Base-by-base conservation (phyloP, 495 filamentous ascomycete genomes). In the Hyaloscypha bicolor region DNA sequence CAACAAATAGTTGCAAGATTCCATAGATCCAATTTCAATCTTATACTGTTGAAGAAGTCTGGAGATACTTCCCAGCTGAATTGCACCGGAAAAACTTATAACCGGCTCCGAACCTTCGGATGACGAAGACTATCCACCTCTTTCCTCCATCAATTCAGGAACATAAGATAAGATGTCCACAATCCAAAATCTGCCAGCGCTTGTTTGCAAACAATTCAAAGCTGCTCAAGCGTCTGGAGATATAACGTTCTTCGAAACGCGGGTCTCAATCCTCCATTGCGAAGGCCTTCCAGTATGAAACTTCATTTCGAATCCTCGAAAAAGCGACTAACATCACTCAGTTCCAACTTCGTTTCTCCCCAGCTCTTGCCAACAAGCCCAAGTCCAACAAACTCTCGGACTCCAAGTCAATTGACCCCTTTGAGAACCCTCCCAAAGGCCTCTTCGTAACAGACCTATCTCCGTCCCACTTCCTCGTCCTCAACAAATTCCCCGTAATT, bases 401-500 rank as follows among this genome's bases (percentile, higher is more conserved):
- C 45, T 70, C 71, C 19, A 72, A 74, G 11, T 80, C 76, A n/a
- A 78, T 84, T 69, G 88, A 94, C 74, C 91, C 91, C 39, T 96
- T 96, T 77, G 82, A 87, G 57, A 83, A 89, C 63, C 92, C 91
- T 1, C 76, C 81, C 0, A 74, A 80, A 22, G 83, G 84, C 1
- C 83, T 96, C 30, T 80, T 92, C 63, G 76, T 94, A 64, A 79
- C 85, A 48, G 78, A 85, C 16, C 75, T 90, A 9, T 81, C 85
- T 0, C 76, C 78, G 0, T 79, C 79, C 9, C 90, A 94, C 76
- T 76, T 82, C 65, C 81, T 94, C 45, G 85, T 94, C 31, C 79
- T 96, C 57, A 94, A 94, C 79, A 94, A 93, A 74, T 96, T 87
- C 73, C 90, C 92, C 21, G 83, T 96, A 22, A 91, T 93, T 35